These are phyloP conservation scores for Yamadazyma ubonensis DNA, from an alignment of 805 yeast species.

Conservation along the genomic window DNA sequence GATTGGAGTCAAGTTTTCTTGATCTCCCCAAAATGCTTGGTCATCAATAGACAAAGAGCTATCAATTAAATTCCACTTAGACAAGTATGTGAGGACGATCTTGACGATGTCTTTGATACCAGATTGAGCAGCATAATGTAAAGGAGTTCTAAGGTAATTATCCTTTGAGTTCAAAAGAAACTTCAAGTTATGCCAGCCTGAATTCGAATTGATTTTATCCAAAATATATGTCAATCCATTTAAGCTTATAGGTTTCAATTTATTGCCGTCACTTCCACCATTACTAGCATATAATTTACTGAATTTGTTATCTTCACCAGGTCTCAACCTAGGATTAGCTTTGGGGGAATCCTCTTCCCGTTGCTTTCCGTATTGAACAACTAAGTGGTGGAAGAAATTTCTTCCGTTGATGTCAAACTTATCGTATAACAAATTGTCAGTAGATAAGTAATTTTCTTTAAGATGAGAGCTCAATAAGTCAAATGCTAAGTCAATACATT, in stretches of 20 bases:
- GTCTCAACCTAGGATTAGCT: slow-evolving; percentile 26
- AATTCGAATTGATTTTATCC: slow-evolving; percentile 36
- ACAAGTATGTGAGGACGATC: slow-evolving; percentile 54
- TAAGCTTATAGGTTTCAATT: slow-evolving; percentile 19
- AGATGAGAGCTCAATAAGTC: slow-evolving; percentile 47
- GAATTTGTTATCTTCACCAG: slow-evolving; percentile 31
- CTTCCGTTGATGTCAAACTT: slow-evolving; percentile 75
- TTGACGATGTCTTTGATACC: slow-evolving; percentile 68
- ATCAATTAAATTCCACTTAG: slow-evolving; percentile 60
- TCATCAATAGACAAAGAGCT: slow-evolving; percentile 53
- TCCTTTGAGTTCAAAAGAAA: slow-evolving; percentile 60
- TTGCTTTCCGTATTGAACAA: slow-evolving; percentile 74
- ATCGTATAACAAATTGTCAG: slow-evolving; percentile 40
- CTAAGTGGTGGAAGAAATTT: slow-evolving; percentile 81
- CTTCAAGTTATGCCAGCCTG: slow-evolving; percentile 13
- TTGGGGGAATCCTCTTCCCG: slow-evolving; percentile 20
- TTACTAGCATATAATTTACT: slow-evolving; percentile 26
- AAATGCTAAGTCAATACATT: slow-evolving; percentile 59
- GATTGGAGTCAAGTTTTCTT: slow-evolving; percentile 76
- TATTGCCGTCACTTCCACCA: slow-evolving; percentile 27
- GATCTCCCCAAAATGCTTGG: slow-evolving; percentile 64
- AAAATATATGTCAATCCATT: slow-evolving; percentile 62
- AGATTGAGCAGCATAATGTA: slow-evolving; percentile 87
- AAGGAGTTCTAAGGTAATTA: slow-evolving; percentile 75
- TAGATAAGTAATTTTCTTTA: slow-evolving; percentile 22